phyloP scores from a whole-genome alignment of 768 basidiomycete species.

The Cystoderma amianthinum region DNA sequence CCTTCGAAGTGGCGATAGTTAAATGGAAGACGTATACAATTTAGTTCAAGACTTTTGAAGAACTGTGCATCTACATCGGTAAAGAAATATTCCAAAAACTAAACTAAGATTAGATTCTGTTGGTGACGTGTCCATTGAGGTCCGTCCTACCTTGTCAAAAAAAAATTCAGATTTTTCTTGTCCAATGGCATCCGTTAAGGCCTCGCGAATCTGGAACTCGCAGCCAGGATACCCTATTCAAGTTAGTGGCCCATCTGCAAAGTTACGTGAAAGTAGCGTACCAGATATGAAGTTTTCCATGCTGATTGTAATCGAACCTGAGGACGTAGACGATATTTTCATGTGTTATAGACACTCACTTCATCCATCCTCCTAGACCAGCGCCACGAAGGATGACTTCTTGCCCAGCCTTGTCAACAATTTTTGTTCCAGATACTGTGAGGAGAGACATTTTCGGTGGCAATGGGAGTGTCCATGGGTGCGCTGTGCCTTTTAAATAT shows the following conservation, averaged over 20 bases:
- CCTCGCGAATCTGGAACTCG: slow-evolving; percentile 71
- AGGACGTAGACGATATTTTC: slow-evolving; percentile 2
- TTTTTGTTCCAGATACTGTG: slow-evolving; percentile 49
- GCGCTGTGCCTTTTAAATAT: background rate
- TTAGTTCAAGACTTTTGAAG: slow-evolving; percentile 73
- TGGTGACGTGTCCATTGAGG: background rate
- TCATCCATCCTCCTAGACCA: slow-evolving; percentile 84
- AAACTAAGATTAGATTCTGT: background rate
- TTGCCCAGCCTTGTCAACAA: slow-evolving; percentile 50
- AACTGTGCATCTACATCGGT: slow-evolving; percentile 66
- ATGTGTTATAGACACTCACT: slow-evolving; percentile 55
- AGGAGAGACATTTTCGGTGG: slow-evolving; percentile 38
- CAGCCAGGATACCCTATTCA: slow-evolving; percentile 67
- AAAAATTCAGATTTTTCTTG: slow-evolving; percentile 66
- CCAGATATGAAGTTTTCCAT: slow-evolving; percentile 78
- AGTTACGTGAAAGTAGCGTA: slow-evolving; percentile 10
- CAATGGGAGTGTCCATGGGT: background rate
- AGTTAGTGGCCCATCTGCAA: background rate
- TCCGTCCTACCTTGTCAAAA: slow-evolving; percentile 66
- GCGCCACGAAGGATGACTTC: slow-evolving; percentile 64
- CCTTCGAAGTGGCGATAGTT: slow-evolving; percentile 73
- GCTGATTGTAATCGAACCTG: slow-evolving; percentile 22
- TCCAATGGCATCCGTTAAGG: slow-evolving; percentile 61
- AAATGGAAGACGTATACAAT: slow-evolving; percentile 72
- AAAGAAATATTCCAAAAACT: slow-evolving; percentile 87